Evolutionary conservation across 148 eudicot genomes (phyloP).

Genomic region (Amaranthus hypochondriacus): DNA sequence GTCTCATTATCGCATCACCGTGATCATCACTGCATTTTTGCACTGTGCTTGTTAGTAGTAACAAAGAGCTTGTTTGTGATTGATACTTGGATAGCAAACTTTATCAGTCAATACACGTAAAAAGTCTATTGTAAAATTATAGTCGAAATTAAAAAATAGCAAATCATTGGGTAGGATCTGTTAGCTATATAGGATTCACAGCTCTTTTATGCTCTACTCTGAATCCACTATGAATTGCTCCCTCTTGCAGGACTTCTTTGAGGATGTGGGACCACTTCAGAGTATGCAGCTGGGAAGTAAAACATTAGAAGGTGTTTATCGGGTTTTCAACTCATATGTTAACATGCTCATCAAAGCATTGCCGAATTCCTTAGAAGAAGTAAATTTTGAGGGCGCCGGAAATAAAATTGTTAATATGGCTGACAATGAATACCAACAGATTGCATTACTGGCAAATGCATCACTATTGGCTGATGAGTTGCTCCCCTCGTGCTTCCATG

Average conservation of each 20-base stretch:
- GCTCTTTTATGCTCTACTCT: neutral
- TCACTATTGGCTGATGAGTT: slow-evolving; percentile 84
- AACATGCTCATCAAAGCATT: slow-evolving; percentile 89
- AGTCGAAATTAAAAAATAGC: no score
- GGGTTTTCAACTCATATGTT: slow-evolving; percentile 71
- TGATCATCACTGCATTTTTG: no score
- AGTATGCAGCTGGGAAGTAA: slow-evolving; percentile 91
- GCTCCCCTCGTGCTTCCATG: slow-evolving; percentile 90
- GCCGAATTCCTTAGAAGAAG: slow-evolving; percentile 83
- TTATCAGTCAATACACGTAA: no score
- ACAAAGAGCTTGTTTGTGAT: no score
- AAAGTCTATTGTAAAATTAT: no score
- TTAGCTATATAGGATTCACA: neutral
- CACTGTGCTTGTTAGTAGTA: no score
- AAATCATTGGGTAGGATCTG: neutral
- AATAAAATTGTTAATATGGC: slow-evolving; percentile 88
- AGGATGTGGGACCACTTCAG: slow-evolving; percentile 85
- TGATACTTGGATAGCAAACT: no score
- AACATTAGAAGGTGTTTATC: slow-evolving; percentile 85
- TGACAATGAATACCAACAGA: slow-evolving; percentile 86
- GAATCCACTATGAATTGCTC: neutral
- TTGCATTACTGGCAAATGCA: slow-evolving; percentile 94
- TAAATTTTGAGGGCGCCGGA: slow-evolving; percentile 62
- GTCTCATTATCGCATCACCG: no score
- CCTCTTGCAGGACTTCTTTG: slow-evolving; percentile 72